phyloP scores from a whole-genome alignment of 306 rosid species.

The Trifolium dubium region DNA sequence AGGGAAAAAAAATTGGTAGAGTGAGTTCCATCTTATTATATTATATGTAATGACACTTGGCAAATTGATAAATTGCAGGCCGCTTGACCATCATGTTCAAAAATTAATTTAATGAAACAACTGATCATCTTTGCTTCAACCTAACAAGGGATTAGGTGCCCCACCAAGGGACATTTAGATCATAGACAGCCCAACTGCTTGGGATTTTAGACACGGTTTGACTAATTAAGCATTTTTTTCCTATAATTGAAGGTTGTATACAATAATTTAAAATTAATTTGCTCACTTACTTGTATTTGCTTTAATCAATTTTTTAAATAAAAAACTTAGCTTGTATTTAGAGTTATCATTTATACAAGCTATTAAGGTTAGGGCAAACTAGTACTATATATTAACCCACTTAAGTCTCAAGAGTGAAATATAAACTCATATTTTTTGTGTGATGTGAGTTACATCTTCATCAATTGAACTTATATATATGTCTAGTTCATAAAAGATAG shows the following conservation, averaged over 20 bases:
- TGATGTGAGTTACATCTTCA: too few species aligned
- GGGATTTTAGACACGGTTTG: conserved; percentile 13
- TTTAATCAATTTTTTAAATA: background rate
- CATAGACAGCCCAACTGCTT: conserved; percentile 33
- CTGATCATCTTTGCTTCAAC: conserved; percentile 18
- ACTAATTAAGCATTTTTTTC: background rate
- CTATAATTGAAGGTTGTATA: background rate
- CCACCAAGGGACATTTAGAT: conserved; percentile 32
- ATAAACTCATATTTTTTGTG: too few species aligned
- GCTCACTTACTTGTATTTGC: background rate
- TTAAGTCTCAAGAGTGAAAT: too few species aligned
- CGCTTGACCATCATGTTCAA: conserved; percentile 40
- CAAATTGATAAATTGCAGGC: conserved; percentile 30
- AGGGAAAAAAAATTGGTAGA: background rate
- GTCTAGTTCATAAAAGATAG: background rate
- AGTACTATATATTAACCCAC: too few species aligned
- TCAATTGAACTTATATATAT: background rate
- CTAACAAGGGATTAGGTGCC: conserved; percentile 28
- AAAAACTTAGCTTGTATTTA: background rate
- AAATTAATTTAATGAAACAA: conserved; percentile 38
- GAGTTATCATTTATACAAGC: too few species aligned
- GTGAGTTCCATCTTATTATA: background rate
- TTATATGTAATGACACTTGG: conserved; percentile 3
- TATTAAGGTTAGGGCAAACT: too few species aligned
- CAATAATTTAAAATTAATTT: background rate